Conservation (phyloP, 169 alveolate species). For the Toxoplasma gondii region DNA sequence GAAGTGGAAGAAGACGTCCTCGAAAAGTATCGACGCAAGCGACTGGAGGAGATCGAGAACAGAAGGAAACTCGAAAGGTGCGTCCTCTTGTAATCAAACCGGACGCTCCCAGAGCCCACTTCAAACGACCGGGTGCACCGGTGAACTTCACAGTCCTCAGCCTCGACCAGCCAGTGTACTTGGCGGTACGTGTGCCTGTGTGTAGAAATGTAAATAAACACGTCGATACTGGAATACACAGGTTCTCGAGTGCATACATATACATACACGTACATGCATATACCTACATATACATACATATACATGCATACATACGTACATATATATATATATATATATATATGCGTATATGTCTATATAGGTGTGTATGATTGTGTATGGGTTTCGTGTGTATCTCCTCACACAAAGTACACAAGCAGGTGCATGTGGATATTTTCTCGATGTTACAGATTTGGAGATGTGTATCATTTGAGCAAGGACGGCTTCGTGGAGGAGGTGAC, state of each 20-base stretch:
- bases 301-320: neutral
- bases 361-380: too few relatives aligned
- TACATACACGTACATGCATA: neutral
- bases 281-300: neutral
- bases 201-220: too few relatives aligned
- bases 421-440: neutral
- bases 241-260: neutral
- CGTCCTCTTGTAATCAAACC: neutral
- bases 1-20: slow-evolving; percentile 55
- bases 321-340: too few relatives aligned
- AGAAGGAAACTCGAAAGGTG: slow-evolving; percentile 62
- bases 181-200: too few relatives aligned
- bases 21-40: slow-evolving; percentile 34
- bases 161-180: too few relatives aligned
- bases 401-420: too few relatives aligned
- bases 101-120: too few relatives aligned
- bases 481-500: slow-evolving; percentile 47
- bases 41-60: slow-evolving; percentile 68
- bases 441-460: slow-evolving; percentile 44
- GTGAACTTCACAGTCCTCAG: too few relatives aligned
- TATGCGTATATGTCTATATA: neutral
- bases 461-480: slow-evolving; percentile 5
- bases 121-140: too few relatives aligned
- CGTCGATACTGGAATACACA: neutral
- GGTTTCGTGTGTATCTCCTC: too few relatives aligned